Evolutionary conservation across 257 asterid species (phyloP).

Genomic region (Gentiana straminea): DNA sequence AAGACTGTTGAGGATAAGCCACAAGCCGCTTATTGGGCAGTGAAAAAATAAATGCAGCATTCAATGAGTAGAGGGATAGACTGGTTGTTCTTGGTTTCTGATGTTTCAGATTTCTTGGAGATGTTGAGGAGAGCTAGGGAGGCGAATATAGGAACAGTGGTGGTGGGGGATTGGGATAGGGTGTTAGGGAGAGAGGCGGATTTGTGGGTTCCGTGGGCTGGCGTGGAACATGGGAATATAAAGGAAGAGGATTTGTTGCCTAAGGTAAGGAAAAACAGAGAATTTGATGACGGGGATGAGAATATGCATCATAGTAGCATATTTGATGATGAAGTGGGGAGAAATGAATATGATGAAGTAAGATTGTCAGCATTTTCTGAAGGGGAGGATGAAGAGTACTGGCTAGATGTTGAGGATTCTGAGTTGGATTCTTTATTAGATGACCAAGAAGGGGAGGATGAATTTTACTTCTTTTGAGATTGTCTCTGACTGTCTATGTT

Average conservation of each 20-base stretch:
- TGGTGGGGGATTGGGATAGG: conserved; percentile 73
- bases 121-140: conserved; percentile 75
- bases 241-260: conserved; percentile 55
- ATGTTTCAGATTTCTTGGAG: conserved; percentile 77
- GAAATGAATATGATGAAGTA: conserved; percentile 15
- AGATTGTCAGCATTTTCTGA: conserved; percentile 60
- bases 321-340: conserved; percentile 21
- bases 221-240: conserved; percentile 78
- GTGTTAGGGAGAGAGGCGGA: conserved; percentile 80
- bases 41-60: conserved; percentile 87
- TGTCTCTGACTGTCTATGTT: not conserved
- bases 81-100: conserved; percentile 81
- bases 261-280: conserved; percentile 29
- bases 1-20: conserved; percentile 91
- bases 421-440: conserved; percentile 33
- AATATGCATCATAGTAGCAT: conserved; percentile 16
- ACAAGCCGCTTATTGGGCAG: conserved; percentile 94
- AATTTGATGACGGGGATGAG: conserved; percentile 21
- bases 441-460: conserved; percentile 33
- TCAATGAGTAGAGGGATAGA: conserved; percentile 85
- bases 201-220: conserved; percentile 73
- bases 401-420: conserved; percentile 22
- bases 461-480: not conserved
- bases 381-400: conserved; percentile 46
- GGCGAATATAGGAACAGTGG: conserved; percentile 83